phyloP scores from a whole-genome alignment of 805 yeast species.

The Pichia paraexigua region DNA sequence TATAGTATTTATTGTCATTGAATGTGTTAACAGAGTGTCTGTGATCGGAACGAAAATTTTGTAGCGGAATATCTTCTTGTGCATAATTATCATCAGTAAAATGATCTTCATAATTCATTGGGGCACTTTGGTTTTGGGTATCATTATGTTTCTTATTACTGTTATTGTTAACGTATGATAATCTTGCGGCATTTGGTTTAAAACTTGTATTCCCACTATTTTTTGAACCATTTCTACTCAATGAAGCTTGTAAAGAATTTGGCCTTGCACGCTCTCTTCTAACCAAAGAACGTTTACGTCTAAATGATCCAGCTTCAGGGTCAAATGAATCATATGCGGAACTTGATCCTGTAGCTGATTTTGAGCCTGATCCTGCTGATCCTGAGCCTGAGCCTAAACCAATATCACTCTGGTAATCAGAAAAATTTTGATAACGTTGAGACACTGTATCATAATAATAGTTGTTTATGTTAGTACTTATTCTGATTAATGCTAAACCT shows the following conservation, averaged over 20 bases:
- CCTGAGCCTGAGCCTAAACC: neutral
- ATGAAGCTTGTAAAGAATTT: slow-evolving; percentile 2
- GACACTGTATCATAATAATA: neutral
- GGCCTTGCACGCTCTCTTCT: slow-evolving; percentile 68
- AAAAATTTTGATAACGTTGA: neutral
- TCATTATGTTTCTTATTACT: neutral
- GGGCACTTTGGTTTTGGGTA: neutral
- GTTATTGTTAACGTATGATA: neutral
- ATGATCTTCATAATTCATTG: neutral
- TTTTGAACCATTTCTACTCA: slow-evolving; percentile 5
- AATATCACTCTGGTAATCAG: neutral
- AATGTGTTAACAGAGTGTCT: neutral
- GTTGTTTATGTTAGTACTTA: neutral
- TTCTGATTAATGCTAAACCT: neutral
- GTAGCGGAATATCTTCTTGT: slow-evolving; percentile 3
- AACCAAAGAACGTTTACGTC: slow-evolving; percentile 63
- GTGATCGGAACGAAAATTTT: neutral
- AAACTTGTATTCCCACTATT: neutral
- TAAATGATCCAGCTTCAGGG: slow-evolving; percentile 29
- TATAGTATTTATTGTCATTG: neutral
- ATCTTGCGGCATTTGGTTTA: slow-evolving; percentile 1
- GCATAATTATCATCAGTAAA: neutral
- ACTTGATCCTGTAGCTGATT: neutral
- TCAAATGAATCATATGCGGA: slow-evolving; percentile 14
- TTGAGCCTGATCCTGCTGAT: neutral